A percentile compares a stretch with the other conserved stretches of the same genome.
Evolutionary conservation across 768 basidiomycete species (phyloP).

Genomic region (Lactarius vividus): DNA sequence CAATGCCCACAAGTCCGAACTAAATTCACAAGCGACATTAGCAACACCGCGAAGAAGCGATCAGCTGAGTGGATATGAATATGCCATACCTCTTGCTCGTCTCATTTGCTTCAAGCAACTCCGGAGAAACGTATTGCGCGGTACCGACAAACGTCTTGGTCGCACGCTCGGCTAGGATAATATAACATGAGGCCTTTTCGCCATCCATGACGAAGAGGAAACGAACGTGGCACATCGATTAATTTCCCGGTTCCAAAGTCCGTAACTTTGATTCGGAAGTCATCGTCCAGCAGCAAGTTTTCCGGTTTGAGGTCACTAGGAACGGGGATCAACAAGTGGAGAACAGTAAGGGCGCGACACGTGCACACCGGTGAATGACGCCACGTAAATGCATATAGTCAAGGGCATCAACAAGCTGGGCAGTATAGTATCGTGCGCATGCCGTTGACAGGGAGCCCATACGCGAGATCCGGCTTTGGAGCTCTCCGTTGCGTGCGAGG

Average conservation of each 20-base stretch:
- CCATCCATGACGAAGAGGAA: slow-evolving; percentile 30
- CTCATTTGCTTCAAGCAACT: slow-evolving; percentile 70
- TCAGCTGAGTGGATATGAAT: background rate
- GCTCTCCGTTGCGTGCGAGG: slow-evolving; percentile 72
- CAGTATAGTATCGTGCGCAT: slow-evolving; percentile 82
- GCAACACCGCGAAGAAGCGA: background rate
- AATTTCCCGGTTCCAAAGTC: slow-evolving; percentile 95
- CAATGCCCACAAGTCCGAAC: slow-evolving; percentile 93
- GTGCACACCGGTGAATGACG: slow-evolving; percentile 74
- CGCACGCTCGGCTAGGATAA: slow-evolving; percentile 43
- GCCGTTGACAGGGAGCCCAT: slow-evolving; percentile 82
- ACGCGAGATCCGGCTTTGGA: slow-evolving; percentile 66
- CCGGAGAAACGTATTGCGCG: slow-evolving; percentile 86
- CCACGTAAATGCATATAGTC: slow-evolving; percentile 89
- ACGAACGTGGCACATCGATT: slow-evolving; percentile 54
- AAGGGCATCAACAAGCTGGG: slow-evolving; percentile 86
- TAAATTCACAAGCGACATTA: slow-evolving; percentile 33
- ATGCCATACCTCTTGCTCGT: slow-evolving; percentile 67
- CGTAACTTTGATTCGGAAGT: slow-evolving; percentile 88
- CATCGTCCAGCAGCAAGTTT: slow-evolving; percentile 85
- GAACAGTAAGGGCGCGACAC: slow-evolving; percentile 16
- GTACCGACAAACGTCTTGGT: slow-evolving; percentile 83
- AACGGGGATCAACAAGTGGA: slow-evolving; percentile 11
- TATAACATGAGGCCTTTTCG: slow-evolving; percentile 28
- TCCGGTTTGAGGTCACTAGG: slow-evolving; percentile 76